Base-by-base conservation (phyloP, 1,284 basidiomycete genomes). In the Ceratobasidium sp. region DNA sequence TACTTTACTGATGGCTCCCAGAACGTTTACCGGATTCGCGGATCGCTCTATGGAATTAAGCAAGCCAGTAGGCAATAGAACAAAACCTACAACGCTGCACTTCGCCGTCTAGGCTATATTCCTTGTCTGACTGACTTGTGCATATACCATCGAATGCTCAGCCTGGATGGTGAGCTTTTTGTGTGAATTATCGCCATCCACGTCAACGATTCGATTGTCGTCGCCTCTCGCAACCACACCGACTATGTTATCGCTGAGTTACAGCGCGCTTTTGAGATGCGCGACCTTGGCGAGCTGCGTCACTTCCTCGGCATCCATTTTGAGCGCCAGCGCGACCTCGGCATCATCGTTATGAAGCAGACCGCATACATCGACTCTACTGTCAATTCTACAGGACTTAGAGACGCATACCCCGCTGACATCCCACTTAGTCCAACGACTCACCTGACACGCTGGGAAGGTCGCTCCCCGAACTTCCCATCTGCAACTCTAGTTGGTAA, bases 21-120 rank as follows among this genome's bases (percentile, higher is more conserved):
- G 20, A 2, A 10, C 1, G 52, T 82, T 13, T 74, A 68, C 26
- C 57, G 76, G 0, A 80, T 83, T 1, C 46, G 70, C 5, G 48
- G 71, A 13, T 79, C 81, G 7, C 69, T 84, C 2, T 84, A 84
- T 64, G 83, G 83, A 1, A 77, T 83, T 9, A 82, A 81, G 40
- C 83, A 84, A 64, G 67, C 77, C 15, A 81, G 80, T 2, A 54
- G 80, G 13, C 3, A 40, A 9, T 62, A 33, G 59, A 42, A 38
- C 15, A 12, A 62, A 23, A 65, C 44, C 7, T 26, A 50, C n/a
- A 33, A 75, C 17, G 15, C 23, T 2, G 7, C 3, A 4, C 59
- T 75, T 3, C 1, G 12, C 1, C 0, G 26, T 1, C 33, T 62
- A 3, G 71, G 71, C 10, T 75, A 64, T 26, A 17, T 6, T 4